phyloP scores from a whole-genome alignment of 2,329 filamentous ascomycete species.

The Cytospora piceae region DNA sequence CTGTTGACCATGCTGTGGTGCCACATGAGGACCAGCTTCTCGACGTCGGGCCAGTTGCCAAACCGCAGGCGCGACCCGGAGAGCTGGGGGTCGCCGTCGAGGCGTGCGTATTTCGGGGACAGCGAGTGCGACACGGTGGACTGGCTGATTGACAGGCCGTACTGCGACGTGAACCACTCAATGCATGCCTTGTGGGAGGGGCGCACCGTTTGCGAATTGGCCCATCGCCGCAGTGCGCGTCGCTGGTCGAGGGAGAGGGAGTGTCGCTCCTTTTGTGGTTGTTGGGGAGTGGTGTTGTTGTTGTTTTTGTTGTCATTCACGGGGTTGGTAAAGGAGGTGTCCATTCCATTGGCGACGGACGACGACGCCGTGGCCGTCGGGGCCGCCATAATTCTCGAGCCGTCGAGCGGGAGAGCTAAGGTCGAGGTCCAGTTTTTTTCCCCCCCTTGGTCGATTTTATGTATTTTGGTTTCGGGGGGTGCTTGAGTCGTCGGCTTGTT shows the following conservation, averaged over 20 bases:
- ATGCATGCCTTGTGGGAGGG: constrained; percentile 66
- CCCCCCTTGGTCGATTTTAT: constrained; percentile 1
- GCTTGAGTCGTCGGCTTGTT: constrained; percentile 14
- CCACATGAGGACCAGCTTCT: constrained; percentile 61
- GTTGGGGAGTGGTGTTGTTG: constrained; percentile 28
- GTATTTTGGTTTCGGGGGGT: constrained; percentile 20
- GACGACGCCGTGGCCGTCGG: constrained; percentile 23
- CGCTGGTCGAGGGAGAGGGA: constrained; percentile 66
- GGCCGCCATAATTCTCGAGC: constrained; percentile 23
- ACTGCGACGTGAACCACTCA: constrained; percentile 63
- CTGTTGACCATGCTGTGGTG: constrained; percentile 55
- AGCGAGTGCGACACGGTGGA: constrained; percentile 66
- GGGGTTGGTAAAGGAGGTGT: constrained; percentile 13
- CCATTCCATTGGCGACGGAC: constrained; percentile 24
- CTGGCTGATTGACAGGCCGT: constrained; percentile 64
- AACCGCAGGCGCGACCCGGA: constrained; percentile 66
- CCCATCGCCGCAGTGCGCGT: constrained; percentile 63
- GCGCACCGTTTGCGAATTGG: constrained; percentile 57
- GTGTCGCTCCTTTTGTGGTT: constrained; percentile 53
- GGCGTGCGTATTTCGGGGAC: constrained; percentile 63
- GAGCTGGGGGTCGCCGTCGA: constrained; percentile 64
- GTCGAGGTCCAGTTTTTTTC: constrained; percentile 24
- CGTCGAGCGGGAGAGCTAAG: background rate
- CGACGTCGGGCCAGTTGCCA: constrained; percentile 67
- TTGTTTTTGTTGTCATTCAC: background rate